These are phyloP conservation scores for Sarocladiaceae sp. DNA, from an alignment of 2,329 filamentous ascomycete genomes.

Conservation along the genomic window DNA sequence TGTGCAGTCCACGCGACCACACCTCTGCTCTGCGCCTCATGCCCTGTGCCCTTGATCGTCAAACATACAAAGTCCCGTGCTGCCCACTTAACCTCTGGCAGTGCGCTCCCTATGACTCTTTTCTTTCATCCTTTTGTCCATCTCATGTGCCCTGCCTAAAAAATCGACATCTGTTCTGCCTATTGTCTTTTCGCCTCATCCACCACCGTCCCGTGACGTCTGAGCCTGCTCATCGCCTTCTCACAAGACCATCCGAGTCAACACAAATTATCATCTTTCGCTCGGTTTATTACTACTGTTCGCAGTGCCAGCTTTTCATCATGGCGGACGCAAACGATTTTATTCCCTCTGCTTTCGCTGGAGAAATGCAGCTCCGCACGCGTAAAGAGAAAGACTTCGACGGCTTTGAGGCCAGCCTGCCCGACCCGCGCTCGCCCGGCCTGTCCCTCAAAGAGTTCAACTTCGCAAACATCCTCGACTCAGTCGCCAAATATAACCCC, in stretches of 20 bases:
- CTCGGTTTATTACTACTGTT: not conserved
- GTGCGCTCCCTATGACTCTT: not conserved
- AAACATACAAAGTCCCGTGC: conserved; percentile 5
- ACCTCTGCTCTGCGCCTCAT: not conserved
- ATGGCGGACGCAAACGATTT: conserved; percentile 21
- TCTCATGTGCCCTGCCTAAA: conserved; percentile 5
- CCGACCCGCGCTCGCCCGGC: conserved; percentile 21
- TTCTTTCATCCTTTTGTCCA: not conserved
- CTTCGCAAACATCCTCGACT: conserved; percentile 39
- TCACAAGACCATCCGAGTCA: not conserved
- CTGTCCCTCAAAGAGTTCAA: conserved; percentile 23
- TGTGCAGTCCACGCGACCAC: not conserved
- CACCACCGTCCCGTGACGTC: not conserved
- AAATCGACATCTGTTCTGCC: not conserved
- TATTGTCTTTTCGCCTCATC: not conserved
- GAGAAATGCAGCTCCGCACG: conserved; percentile 46
- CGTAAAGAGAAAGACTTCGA: conserved; percentile 45
- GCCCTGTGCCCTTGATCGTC: not conserved
- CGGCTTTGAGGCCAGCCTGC: conserved; percentile 45
- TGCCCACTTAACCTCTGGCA: not conserved
- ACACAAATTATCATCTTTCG: no score
- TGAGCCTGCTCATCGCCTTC: not conserved
- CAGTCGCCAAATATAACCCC: conserved; percentile 51
- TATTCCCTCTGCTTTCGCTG: conserved; percentile 24
- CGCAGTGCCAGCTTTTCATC: conserved; percentile 12